Evolutionary conservation across 2,329 filamentous ascomycete species (phyloP), one percentile per base, ranked within the genome.

Genomic region (Fonsecaea nubica): DNA sequence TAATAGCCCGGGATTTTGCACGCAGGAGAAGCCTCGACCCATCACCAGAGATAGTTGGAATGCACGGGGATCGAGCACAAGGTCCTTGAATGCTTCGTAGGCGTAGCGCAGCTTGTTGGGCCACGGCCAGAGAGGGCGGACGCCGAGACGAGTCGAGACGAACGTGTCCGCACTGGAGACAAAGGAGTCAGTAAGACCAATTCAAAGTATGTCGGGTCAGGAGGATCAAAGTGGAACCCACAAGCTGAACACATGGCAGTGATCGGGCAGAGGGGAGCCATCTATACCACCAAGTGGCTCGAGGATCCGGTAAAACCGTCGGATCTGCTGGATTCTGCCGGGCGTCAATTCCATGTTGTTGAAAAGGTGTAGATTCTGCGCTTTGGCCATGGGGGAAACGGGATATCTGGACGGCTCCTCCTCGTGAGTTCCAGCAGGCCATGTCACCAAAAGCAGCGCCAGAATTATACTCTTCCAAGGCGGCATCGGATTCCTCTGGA

Each of bases 91-190:
- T 32, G 40, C 53, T 33, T 52, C 48, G 6, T 53, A 52, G 10
- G 35, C 32, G 32, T 48, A 42, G 48, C 45, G 53, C 40, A 63
- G 25, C 5, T 56, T 18, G 15, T 32, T 48, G 25, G 62, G 62
- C 53, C 53, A 58, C 12, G 52, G 38, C 62, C 62, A 63, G 21
- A 63, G n/a, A 21, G 62, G 62, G n/a, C 62, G 62, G n/a, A 63
- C 42, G 33, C 62, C 54, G 21, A 63, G 62, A n/a, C 54, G 62
- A 4, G 54, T 45, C 6, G 54, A 8, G 13, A 58, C 62, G 21
- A 63, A 63, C 15, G 30, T 32, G 45, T 63, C 54, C 9, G 55
- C 42, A 33, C 62, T 63, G 15, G 45, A 35, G 10, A 25, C 5
- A 12, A 33, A 56, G 13, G 6, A 18, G 21, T 62, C 38, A 62